Evolutionary conservation across 352 stramenopile species (phyloP), one percentile per base, ranked within the genome.

Genomic region (Globisporangium camurandrum): DNA sequence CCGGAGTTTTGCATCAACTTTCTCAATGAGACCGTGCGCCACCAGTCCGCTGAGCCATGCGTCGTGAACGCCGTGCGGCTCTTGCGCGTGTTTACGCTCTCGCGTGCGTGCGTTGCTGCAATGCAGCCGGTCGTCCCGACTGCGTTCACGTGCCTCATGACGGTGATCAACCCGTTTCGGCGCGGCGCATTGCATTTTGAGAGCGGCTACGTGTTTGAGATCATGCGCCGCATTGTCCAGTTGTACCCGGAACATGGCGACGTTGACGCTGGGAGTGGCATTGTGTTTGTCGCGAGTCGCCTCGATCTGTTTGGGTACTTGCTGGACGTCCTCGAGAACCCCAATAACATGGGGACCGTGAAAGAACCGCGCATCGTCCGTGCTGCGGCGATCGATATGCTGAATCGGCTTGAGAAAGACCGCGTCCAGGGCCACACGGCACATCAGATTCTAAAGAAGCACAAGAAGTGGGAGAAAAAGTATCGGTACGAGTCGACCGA

Each of bases 381-480:
- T 36, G 72, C 71, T 4, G 78, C 83, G 51, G 74, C 82, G 7
- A 78, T 94, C 24, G 80, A 88, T 27, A 86, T 90, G 31, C 56
- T 94, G 17, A 86, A 87, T 31, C 71, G 70, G 47, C 58, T 94
- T 5, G 83, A 94, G 52, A 87, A 84, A 63, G 75, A 94, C 54
- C 72, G 69, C 14, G 57, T 85, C 16, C 83, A 94, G 61, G 66
- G 69, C n/a, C 69, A 43, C 31, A 74, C 74, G 0, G 83, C 83
- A 0, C 81, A 89, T 36, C 71, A 91, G 46, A 79, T 92, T 33
- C 44, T 94, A 17, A 94, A 91, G 50, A 94, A 90, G 52, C 67
- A 92, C 66, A 94, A 91, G 48, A 89, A 89, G 45, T 94, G 83
- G 83, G 73, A 88, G 48, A 94, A 94, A 56, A 84, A 73, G 45